Evolutionary conservation across 2,329 filamentous ascomycete species (phyloP).

Genomic region (Botryotinia convoluta): DNA sequence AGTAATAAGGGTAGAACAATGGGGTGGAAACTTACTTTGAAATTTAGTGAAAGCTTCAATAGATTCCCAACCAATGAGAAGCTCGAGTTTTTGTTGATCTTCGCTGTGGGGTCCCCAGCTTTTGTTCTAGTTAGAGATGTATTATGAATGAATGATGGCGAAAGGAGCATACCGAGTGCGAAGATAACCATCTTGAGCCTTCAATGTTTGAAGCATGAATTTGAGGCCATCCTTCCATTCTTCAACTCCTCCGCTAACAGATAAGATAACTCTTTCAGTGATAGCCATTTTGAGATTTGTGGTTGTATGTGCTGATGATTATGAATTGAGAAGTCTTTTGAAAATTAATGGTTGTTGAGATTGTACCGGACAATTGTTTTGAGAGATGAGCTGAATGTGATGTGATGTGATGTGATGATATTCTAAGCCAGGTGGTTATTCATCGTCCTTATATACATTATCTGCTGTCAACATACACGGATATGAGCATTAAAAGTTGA

Average conservation of each 20-base stretch:
- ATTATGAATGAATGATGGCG: too few species aligned
- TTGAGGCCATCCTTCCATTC: slow-evolving; percentile 36
- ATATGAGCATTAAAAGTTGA: not conserved
- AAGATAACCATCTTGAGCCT: slow-evolving; percentile 34
- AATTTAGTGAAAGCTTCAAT: slow-evolving; percentile 30
- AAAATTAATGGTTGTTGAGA: not conserved
- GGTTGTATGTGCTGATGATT: not conserved
- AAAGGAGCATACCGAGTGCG: slow-evolving; percentile 24
- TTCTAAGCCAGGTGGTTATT: too few species aligned
- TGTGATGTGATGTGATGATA: not conserved
- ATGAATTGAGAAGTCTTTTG: not conserved
- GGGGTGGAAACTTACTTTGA: slow-evolving; percentile 12
- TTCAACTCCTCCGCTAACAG: slow-evolving; percentile 32
- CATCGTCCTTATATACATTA: not conserved
- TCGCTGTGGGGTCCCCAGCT: slow-evolving; percentile 36
- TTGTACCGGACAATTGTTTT: not conserved
- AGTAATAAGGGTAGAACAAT: not conserved
- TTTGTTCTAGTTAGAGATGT: not conserved
- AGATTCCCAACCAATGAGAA: slow-evolving; percentile 34
- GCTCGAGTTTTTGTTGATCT: slow-evolving; percentile 34
- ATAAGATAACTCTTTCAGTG: slow-evolving; percentile 31
- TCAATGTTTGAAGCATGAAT: slow-evolving; percentile 34
- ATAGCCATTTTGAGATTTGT: slow-evolving; percentile 26
- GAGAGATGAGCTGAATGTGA: not conserved
- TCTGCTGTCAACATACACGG: not conserved